Conservation (phyloP, 176 grass and related monocot species). For the Cymbopogon citratus region DNA sequence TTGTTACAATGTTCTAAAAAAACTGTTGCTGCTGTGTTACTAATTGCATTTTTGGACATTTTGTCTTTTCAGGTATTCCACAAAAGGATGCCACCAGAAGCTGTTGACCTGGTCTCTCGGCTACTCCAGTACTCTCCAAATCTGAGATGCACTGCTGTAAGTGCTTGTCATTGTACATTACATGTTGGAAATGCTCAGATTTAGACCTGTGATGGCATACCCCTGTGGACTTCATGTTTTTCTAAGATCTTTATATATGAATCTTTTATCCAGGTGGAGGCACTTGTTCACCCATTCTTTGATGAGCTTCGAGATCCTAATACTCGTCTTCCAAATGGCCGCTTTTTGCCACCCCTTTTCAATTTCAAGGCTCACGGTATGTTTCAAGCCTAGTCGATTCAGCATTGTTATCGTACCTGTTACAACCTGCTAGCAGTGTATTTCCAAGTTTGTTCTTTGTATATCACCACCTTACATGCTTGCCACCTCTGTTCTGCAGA, state of each 20-base stretch:
- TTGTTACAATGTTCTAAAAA: not conserved
- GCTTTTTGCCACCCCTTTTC: slow-evolving; percentile 64
- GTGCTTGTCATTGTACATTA: slow-evolving; percentile 17
- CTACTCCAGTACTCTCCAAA: slow-evolving; percentile 75
- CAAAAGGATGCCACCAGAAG: slow-evolving; percentile 72
- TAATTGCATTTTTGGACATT: not conserved
- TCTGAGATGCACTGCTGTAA: slow-evolving; percentile 69
- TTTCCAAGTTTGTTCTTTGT: not conserved
- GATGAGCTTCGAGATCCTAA: slow-evolving; percentile 70
- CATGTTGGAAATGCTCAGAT: not conserved
- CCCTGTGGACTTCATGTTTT: not conserved
- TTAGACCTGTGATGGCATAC: not conserved
- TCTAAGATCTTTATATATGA: not conserved
- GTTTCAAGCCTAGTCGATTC: not conserved
- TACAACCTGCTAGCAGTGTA: not conserved
- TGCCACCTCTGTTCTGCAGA: slow-evolving; percentile 31
- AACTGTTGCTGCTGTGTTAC: not conserved
- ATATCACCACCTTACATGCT: not conserved
- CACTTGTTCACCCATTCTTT: slow-evolving; percentile 79
- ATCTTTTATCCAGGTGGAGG: slow-evolving; percentile 44
- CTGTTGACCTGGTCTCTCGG: slow-evolving; percentile 75
- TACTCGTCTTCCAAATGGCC: slow-evolving; percentile 63
- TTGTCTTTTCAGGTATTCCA: slow-evolving; percentile 56
- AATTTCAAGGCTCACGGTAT: slow-evolving; percentile 77
- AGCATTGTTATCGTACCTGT: not conserved